A percentile compares a stretch with the other conserved stretches of the same genome.
phyloP scores from a whole-genome alignment of 2,329 filamentous ascomycete species.

The Elsinoe fawcettii region DNA sequence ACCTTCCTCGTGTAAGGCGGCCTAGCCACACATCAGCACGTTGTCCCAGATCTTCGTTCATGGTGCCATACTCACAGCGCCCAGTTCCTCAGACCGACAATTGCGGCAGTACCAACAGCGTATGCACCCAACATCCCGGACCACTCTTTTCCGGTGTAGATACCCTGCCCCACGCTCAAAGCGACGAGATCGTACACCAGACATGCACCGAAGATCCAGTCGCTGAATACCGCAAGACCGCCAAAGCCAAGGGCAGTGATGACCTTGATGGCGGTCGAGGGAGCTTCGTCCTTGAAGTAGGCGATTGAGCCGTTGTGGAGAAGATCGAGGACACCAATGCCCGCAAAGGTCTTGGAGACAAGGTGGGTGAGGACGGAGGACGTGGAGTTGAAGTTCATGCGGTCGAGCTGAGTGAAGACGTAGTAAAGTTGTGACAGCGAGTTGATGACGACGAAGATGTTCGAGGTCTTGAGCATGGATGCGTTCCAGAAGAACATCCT shows the following conservation, averaged over 20 bases:
- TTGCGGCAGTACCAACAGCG: conserved; percentile 45
- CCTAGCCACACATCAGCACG: not conserved
- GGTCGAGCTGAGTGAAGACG: conserved; percentile 40
- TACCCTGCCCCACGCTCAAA: conserved; percentile 47
- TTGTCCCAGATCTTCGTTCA: not conserved
- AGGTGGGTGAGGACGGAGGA: conserved; percentile 51
- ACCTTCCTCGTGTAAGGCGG: conserved; percentile 9
- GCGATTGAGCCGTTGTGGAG: conserved; percentile 52
- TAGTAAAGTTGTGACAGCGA: conserved; percentile 49
- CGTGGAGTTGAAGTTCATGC: conserved; percentile 44
- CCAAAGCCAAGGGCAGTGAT: conserved; percentile 49
- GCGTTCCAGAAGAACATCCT: conserved; percentile 59
- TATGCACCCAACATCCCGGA: conserved; percentile 45
- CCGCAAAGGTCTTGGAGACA: conserved; percentile 53
- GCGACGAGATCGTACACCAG: conserved; percentile 52
- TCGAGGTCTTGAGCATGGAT: conserved; percentile 42
- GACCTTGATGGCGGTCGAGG: conserved; percentile 42
- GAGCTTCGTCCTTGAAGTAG: conserved; percentile 44
- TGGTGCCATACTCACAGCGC: conserved; percentile 39
- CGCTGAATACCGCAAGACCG: conserved; percentile 42
- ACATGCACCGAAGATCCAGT: conserved; percentile 55
- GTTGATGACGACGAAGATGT: conserved; percentile 51
- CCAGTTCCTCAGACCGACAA: conserved; percentile 47
- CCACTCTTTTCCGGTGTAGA: conserved; percentile 42
- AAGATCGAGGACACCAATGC: conserved; percentile 53